Evolutionary conservation across 139 green algal species (phyloP).

Genomic region (Tetradesmus obliquus): DNA sequence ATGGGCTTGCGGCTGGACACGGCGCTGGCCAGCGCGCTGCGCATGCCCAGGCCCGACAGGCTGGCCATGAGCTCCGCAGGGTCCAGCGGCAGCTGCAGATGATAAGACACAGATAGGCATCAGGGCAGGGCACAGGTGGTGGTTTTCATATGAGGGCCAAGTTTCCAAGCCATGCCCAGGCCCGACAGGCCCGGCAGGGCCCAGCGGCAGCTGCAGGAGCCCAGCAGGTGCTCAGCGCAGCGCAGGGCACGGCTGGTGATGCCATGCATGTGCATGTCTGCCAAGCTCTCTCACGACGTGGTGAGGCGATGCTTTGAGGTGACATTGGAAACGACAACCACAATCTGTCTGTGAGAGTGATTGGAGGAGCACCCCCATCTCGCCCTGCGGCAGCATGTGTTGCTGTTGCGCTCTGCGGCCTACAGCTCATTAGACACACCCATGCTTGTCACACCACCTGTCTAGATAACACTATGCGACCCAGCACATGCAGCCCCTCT

Average conservation of each 20-base stretch:
- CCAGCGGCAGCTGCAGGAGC: neutral
- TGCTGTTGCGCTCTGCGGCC: neutral
- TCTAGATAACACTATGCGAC: no score
- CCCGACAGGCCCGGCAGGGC: neutral
- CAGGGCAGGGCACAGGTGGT: neutral
- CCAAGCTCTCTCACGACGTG: no score
- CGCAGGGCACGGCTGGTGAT: neutral
- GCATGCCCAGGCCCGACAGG: neutral
- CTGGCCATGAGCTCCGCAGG: neutral
- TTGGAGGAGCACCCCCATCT: neutral
- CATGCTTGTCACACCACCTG: no score
- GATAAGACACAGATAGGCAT: neutral
- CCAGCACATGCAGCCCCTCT: neutral
- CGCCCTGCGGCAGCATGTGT: neutral
- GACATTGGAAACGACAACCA: neutral
- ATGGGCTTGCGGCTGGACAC: neutral
- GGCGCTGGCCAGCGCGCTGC: constrained; percentile 10
- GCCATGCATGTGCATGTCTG: no score
- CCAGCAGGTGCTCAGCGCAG: neutral
- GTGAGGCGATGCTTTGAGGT: no score
- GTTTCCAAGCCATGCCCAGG: neutral
- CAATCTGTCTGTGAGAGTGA: neutral
- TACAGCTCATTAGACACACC: neutral
- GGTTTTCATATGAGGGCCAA: neutral
- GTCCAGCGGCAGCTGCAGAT: constrained; percentile 27